Conservation (phyloP, 1,284 basidiomycete genomes). For the Boletellus deceptivus region DNA sequence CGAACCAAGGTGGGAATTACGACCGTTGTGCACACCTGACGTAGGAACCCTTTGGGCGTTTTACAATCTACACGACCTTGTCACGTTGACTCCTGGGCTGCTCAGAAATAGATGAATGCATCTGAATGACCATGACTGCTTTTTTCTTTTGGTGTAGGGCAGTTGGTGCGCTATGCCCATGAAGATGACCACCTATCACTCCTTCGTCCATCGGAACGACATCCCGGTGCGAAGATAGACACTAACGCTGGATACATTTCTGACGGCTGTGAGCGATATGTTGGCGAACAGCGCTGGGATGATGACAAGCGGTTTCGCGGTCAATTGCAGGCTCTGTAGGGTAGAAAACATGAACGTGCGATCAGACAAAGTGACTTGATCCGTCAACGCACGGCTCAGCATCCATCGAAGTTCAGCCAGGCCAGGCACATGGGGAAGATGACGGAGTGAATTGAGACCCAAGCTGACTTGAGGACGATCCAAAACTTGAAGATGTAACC, state of each 20-base stretch:
- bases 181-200: too few relatives aligned
- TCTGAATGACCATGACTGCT: too few relatives aligned
- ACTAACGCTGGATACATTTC: too few relatives aligned
- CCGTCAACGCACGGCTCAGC: neutral
- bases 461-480: neutral
- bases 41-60: slow-evolving; percentile 1
- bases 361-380: neutral
- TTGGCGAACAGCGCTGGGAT: neutral
- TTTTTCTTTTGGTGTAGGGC: too few relatives aligned
- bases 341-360: neutral
- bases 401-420: neutral
- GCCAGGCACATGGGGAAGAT: neutral
- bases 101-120: too few relatives aligned
- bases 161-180: too few relatives aligned
- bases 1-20: slow-evolving; percentile 41
- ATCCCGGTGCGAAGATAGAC: too few relatives aligned
- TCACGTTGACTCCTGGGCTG: too few relatives aligned
- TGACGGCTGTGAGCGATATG: neutral
- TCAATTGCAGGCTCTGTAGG: neutral
- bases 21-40: slow-evolving; percentile 21
- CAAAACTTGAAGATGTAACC: neutral
- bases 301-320: neutral
- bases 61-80: too few relatives aligned
- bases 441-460: neutral
- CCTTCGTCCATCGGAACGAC: too few relatives aligned